A percentile compares a stretch with the other conserved stretches of the same genome.
Evolutionary conservation across 352 stramenopile genomes (phyloP).

Genomic region (Pythium dissimile): DNA sequence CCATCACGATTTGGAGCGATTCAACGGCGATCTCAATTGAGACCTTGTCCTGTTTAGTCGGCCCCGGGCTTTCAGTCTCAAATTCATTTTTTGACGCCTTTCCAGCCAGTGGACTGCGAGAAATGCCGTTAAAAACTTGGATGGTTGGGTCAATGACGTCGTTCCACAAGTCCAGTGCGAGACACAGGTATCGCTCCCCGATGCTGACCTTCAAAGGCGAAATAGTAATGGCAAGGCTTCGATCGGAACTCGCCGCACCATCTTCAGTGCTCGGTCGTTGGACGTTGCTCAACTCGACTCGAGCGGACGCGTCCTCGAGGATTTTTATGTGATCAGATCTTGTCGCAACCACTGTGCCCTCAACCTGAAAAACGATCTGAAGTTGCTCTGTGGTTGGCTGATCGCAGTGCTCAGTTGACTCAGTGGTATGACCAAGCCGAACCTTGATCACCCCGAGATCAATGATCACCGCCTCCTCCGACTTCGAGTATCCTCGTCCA

Average conservation of each 20-base stretch:
- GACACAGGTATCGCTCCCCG: conserved; percentile 20
- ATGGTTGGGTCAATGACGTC: conserved; percentile 20
- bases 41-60: too few species aligned
- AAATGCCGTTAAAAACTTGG: conserved; percentile 12
- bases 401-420: background rate
- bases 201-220: conserved; percentile 21
- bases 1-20: conserved; percentile 16
- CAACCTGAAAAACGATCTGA: conserved; percentile 2
- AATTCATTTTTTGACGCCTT: background rate
- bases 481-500: conserved; percentile 16
- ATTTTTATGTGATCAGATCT: conserved; percentile 19
- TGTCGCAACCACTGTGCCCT: conserved; percentile 6
- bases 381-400: too few species aligned
- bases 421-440: background rate
- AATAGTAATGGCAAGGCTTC: conserved; percentile 1
- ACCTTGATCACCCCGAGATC: conserved; percentile 47
- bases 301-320: conserved; percentile 27
- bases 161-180: conserved; percentile 24
- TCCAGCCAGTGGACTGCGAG: conserved; percentile 2
- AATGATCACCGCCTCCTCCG: conserved; percentile 35
- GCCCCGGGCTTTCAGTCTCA: background rate
- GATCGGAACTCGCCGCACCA: background rate
- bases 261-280: background rate
- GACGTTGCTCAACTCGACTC: conserved; percentile 9
- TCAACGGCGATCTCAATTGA: conserved; percentile 10